Evolutionary conservation across 2,329 filamentous ascomycete species (phyloP).

Genomic region (Magnaporthales sp.): DNA sequence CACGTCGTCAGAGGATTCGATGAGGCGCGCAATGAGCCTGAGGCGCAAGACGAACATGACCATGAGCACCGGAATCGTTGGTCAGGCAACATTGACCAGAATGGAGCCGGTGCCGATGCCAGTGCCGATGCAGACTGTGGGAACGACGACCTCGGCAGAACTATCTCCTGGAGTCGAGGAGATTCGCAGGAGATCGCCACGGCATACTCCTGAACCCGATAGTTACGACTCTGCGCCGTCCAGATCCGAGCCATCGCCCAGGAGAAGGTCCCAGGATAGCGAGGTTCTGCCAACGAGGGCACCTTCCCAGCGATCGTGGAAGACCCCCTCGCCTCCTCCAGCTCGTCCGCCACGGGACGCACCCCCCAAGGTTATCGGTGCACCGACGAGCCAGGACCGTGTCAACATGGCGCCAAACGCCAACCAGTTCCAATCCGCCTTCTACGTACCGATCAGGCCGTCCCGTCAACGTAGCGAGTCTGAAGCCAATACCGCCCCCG

Average conservation of each 20-base stretch:
- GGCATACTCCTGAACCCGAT: conserved; percentile 18
- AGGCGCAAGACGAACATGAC: conserved; percentile 29
- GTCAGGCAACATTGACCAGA: not conserved
- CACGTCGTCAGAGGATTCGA: conserved; percentile 21
- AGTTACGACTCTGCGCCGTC: not conserved
- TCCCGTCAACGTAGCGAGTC: conserved; percentile 20
- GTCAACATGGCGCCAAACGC: conserved; percentile 1
- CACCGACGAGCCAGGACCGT: conserved; percentile 1
- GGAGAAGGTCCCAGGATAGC: not conserved
- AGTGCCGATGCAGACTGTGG: conserved; percentile 21
- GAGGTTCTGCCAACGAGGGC: not conserved
- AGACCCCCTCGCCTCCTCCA: not conserved
- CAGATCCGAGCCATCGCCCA: not conserved
- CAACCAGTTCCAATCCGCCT: conserved; percentile 4
- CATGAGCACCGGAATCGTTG: conserved; percentile 4
- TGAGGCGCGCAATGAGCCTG: conserved; percentile 23
- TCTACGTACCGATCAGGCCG: conserved; percentile 18
- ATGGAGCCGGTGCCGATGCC: conserved; percentile 10
- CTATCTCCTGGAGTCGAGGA: conserved; percentile 42
- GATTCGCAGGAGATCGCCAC: conserved; percentile 42
- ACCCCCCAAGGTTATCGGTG: conserved; percentile 2
- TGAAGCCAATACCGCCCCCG: conserved; percentile 18
- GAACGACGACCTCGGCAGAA: conserved; percentile 36
- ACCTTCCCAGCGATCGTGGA: not conserved
- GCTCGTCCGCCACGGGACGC: not conserved